Base-by-base conservation (phyloP, 352 stramenopile species). In the Phytophthora meadii region DNA sequence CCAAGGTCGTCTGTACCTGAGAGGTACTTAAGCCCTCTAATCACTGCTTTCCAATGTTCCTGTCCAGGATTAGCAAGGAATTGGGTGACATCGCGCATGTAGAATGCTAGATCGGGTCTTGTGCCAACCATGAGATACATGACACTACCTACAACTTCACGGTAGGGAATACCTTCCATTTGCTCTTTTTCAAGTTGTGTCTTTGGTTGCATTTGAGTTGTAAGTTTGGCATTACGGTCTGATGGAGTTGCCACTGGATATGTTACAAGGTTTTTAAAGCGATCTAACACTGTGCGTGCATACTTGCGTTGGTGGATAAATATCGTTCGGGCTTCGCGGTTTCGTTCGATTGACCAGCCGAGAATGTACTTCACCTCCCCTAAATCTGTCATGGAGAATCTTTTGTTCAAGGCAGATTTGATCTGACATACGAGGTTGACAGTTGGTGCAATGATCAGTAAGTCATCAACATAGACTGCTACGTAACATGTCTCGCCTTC, bases 301-400 rank as follows among this genome's bases (percentile, higher is more conserved):
- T 69, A 73, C 11, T 73, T 58, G 2, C 47, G n/a, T 51, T 73
- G 59, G 12, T 69, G 47, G 3, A 62, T 52, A 24, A 65, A 62
- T 2, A 73, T 48, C 0, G 60, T 25, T 19, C 53, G 19, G 19
- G 19, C 19, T 53, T 28, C 22, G 3, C 57, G 52, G 15, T 60
- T 44, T 36, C 57, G 9, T 40, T 36, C 37, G n/a, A 68, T 63
- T 11, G 39, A 62, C 56, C 50, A 64, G 3, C 44, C 52, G 1
- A 68, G 19, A 9, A 68, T 12, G 14, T 47, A 68, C n/a, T 52
- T 54, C 12, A 24, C 22, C 36, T 66, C 63, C 44, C 51, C 19
- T 6, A 65, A 36, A 54, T 49, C 25, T 11, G 49, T 34, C 50
- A 61, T 66, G 3, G 57, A 39, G 11, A 63, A 72, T 7, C 54